Conservation (phyloP, 169 alveolate species). For the Plasmodium vinckei region DNA sequence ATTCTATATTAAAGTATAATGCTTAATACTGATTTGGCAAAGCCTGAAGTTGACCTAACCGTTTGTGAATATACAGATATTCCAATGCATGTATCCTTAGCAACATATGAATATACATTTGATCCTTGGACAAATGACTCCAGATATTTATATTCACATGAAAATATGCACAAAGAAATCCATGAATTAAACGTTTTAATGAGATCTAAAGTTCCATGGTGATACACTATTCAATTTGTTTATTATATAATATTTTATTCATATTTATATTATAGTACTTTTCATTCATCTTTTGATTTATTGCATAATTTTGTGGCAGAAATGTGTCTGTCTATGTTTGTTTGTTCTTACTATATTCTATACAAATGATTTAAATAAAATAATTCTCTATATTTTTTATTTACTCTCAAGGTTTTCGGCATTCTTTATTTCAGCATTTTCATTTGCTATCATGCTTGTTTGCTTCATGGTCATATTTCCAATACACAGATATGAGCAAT, state of each 20-base stretch:
- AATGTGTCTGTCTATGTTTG: neutral
- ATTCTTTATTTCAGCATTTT: constrained; percentile 41
- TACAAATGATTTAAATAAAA: neutral
- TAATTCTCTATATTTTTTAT: neutral
- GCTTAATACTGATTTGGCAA: constrained; percentile 47
- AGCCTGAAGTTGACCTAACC: constrained; percentile 39
- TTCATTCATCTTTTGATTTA: neutral
- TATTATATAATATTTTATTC: constrained; percentile 1
- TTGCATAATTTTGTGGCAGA: neutral
- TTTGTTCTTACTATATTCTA: neutral
- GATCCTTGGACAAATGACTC: constrained; percentile 64
- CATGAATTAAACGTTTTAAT: constrained; percentile 43
- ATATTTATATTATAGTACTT: neutral
- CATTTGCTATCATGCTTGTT: constrained; percentile 19
- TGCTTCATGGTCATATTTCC: constrained; percentile 4
- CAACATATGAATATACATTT: constrained; percentile 33
- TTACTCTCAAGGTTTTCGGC: constrained; percentile 12
- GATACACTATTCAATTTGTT: neutral
- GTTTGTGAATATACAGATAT: constrained; percentile 68
- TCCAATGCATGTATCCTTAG: constrained; percentile 44
- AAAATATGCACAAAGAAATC: constrained; percentile 49
- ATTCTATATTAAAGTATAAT: neutral
- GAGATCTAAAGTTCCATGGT: constrained; percentile 53
- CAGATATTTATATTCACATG: constrained; percentile 59
- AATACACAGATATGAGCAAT: constrained; percentile 5